Evolutionary conservation across 164 flowering plant genomes (phyloP).

Genomic region (Amborella trichopoda): DNA sequence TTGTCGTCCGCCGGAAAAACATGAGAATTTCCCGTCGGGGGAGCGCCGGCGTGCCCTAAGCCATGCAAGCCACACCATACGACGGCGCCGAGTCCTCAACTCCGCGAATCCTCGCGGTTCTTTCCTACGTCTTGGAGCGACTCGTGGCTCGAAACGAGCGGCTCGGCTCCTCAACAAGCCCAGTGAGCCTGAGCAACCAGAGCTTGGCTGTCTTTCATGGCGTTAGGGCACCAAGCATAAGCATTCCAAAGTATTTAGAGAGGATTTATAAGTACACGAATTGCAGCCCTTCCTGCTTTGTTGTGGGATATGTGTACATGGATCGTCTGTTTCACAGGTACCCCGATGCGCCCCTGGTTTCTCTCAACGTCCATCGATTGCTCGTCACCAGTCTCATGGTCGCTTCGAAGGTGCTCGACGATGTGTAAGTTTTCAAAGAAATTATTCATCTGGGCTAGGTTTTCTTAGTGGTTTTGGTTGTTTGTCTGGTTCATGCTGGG

Average conservation of each 20-base stretch:
- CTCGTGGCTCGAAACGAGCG: constrained; percentile 68
- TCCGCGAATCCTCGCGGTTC: constrained; percentile 48
- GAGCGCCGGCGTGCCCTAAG: constrained; percentile 10
- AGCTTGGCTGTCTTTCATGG: constrained; percentile 64
- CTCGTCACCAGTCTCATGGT: constrained; percentile 81
- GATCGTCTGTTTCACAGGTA: constrained; percentile 65
- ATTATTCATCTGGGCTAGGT: too few relatives aligned
- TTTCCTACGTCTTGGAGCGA: constrained; percentile 52
- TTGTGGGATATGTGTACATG: constrained; percentile 74
- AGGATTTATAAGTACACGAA: constrained; percentile 75
- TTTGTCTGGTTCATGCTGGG: too few relatives aligned
- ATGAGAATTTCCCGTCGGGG: too few relatives aligned
- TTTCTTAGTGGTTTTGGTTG: too few relatives aligned
- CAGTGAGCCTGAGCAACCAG: constrained; percentile 13
- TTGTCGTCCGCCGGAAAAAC: constrained; percentile 25
- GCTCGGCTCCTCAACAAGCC: constrained; percentile 17
- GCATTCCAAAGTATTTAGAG: constrained; percentile 71
- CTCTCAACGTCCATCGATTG: constrained; percentile 79
- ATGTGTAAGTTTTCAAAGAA: constrained; percentile 59
- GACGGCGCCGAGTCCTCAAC: constrained; percentile 19
- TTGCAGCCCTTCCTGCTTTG: constrained; percentile 91
- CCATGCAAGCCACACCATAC: constrained; percentile 15
- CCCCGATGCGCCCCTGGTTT: constrained; percentile 62
- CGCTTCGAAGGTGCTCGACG: constrained; percentile 91
- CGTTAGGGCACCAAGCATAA: constrained; percentile 68